Percentiles rank a stretch among this genome's conserved stretches.
Conservation (phyloP, 1,284 basidiomycete genomes). For the Tilletia indica region DNA sequence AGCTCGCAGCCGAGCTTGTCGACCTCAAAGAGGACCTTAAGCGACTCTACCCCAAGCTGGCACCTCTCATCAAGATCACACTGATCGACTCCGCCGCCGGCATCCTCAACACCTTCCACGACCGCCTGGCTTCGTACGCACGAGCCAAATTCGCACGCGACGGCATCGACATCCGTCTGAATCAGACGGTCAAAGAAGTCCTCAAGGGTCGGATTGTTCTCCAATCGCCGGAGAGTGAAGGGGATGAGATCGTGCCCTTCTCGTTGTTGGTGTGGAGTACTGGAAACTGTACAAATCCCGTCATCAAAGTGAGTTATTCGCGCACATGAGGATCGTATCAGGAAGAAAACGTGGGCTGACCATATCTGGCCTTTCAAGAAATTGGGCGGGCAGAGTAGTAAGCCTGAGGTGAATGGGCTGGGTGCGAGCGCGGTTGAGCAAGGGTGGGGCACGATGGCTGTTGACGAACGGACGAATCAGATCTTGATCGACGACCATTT, state of each 20-base stretch:
- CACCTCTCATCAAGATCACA: conserved; percentile 25
- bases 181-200: conserved; percentile 28
- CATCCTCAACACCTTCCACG: conserved; percentile 52
- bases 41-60: conserved; percentile 56
- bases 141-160: conserved; percentile 40
- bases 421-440: neutral
- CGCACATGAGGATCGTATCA: no score
- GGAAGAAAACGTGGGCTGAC: no score
- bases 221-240: no score
- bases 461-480: conserved; percentile 67
- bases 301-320: no score
- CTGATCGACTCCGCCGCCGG: conserved; percentile 41
- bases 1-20: conserved; percentile 69
- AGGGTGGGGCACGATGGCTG: conserved; percentile 58
- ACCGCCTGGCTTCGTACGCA: conserved; percentile 43
- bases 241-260: conserved; percentile 43
- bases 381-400: neutral
- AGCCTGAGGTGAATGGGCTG: neutral
- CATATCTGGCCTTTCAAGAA: neutral
- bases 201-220: conserved; percentile 22
- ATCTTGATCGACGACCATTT: conserved; percentile 56
- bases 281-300: conserved; percentile 11
- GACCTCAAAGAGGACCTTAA: conserved; percentile 76
- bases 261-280: conserved; percentile 20
- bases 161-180: conserved; percentile 29